Base-by-base conservation (phyloP, 371 early-diverging fungal species). In the Blakeslea trispora region DNA sequence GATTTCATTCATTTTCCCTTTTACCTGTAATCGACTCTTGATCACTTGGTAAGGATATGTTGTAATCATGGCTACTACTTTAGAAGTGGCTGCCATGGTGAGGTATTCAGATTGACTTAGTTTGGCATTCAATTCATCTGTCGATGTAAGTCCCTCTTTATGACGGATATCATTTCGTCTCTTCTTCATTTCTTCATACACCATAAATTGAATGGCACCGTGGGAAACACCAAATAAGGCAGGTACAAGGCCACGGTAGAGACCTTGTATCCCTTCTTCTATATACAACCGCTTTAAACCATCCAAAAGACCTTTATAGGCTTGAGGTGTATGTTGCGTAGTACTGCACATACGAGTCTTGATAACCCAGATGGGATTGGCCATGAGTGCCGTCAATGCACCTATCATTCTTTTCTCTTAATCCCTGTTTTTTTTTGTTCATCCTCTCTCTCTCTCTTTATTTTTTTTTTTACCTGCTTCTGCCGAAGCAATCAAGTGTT, bases 41-140 rank as follows among this genome's bases (percentile, higher is more conserved):
- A 97, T 61, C 1, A 98, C 93, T 77, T 97, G 98, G 65, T 94
- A 95, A 0, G 99, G 99, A 64, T 97, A 97, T 0, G 99, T 98
- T 15, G 81, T 73, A 0, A 91, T 80, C 1, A 93, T 83, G 4
- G 99, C 99, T 35, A 90, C 76, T 0, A 90, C 77, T 74, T 98
- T 98, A 42, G 96, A 94, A 0, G 82, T 61, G 0, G 91, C 86
- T 5, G 97, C 92, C 91, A 95, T 93, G 41, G 80, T 64, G 9
- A 95, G 70, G 68, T 93, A 90, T 54, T 96, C 96, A 1, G 81
- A 45, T 18, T 88, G 86, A 31, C 78, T 80, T 64, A 73, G 62
- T 55, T 55, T 63, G 32, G 76, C 68, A 53, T 78, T 76, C n/a
- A 66, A 53, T 28, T 77, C 78, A 3, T 71, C 64, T 5, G 50